These are phyloP conservation scores for Mucor irregularis DNA, from an alignment of 371 early-diverging fungal genomes.

Conservation along the genomic window DNA sequence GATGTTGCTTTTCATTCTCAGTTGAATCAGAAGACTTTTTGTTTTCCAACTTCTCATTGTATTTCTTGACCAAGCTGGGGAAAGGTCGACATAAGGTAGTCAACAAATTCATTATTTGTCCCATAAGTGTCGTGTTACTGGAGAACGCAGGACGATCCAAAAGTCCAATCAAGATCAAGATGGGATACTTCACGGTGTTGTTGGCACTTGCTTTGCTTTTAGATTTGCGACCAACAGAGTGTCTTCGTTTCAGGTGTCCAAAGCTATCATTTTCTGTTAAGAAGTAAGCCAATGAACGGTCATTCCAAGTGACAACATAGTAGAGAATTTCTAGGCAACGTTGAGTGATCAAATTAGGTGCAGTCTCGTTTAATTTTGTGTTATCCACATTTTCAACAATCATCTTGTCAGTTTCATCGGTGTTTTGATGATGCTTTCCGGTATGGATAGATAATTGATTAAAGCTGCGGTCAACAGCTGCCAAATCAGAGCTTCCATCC, in stretches of 20 bases:
- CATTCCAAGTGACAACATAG: constrained; percentile 70
- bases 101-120: constrained; percentile 79
- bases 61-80: constrained; percentile 38
- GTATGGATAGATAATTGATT: not conserved
- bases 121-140: constrained; percentile 71
- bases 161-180: constrained; percentile 74
- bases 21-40: constrained; percentile 23
- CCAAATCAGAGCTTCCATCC: constrained; percentile 78
- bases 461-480: constrained; percentile 79
- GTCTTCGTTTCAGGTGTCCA: constrained; percentile 1
- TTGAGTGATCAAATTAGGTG: constrained; percentile 84
- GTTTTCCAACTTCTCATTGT: constrained; percentile 20
- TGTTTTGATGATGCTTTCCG: not conserved
- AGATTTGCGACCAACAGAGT: constrained; percentile 20
- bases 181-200: constrained; percentile 57
- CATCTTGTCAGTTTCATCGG: not conserved
- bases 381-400: not conserved
- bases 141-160: constrained; percentile 74
- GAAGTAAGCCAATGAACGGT: constrained; percentile 67
- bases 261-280: constrained; percentile 70
- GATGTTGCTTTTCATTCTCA: constrained; percentile 11
- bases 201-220: not conserved
- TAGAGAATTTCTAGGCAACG: constrained; percentile 84
- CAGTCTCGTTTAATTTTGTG: constrained; percentile 34
- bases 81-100: constrained; percentile 64